phyloP scores from a whole-genome alignment of 2,329 filamentous ascomycete genomes.

The Colletotrichum theobromicola region DNA sequence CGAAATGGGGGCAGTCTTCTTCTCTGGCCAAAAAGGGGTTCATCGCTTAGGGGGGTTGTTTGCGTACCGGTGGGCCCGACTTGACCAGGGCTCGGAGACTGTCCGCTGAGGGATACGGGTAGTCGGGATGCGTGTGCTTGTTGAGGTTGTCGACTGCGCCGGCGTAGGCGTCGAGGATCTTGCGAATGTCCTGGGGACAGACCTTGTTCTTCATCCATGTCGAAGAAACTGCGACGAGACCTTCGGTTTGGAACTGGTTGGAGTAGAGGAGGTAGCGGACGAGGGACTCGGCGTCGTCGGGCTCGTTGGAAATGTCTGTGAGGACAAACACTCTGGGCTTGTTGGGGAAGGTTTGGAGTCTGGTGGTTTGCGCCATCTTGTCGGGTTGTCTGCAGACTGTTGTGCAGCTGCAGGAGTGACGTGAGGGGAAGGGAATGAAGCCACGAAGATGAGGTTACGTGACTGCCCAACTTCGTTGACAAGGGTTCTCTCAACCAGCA shows the following conservation, averaged over 20 bases:
- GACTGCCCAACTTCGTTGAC: neutral
- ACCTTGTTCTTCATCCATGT: slow-evolving; percentile 48
- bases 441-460: neutral
- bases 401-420: neutral
- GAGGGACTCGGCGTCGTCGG: slow-evolving; percentile 49
- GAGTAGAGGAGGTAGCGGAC: slow-evolving; percentile 49
- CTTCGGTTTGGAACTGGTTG: slow-evolving; percentile 51
- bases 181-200: slow-evolving; percentile 46
- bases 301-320: slow-evolving; percentile 51
- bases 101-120: slow-evolving; percentile 43
- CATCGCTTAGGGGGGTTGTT: neutral
- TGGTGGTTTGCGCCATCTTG: neutral
- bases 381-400: neutral
- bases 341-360: slow-evolving; percentile 2
- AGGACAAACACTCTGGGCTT: slow-evolving; percentile 44
- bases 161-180: slow-evolving; percentile 49
- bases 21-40: neutral
- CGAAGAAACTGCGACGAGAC: slow-evolving; percentile 48
- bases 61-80: slow-evolving; percentile 37
- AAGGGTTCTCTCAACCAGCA: neutral
- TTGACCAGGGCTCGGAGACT: slow-evolving; percentile 39
- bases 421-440: neutral
- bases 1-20: neutral
- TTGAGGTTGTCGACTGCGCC: slow-evolving; percentile 53
- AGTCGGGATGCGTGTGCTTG: slow-evolving; percentile 49